Percentiles rank a stretch among this genome's conserved stretches.
Conservation (phyloP, 1,284 basidiomycete genomes). For the Microstroma glucosiphilum region DNA sequence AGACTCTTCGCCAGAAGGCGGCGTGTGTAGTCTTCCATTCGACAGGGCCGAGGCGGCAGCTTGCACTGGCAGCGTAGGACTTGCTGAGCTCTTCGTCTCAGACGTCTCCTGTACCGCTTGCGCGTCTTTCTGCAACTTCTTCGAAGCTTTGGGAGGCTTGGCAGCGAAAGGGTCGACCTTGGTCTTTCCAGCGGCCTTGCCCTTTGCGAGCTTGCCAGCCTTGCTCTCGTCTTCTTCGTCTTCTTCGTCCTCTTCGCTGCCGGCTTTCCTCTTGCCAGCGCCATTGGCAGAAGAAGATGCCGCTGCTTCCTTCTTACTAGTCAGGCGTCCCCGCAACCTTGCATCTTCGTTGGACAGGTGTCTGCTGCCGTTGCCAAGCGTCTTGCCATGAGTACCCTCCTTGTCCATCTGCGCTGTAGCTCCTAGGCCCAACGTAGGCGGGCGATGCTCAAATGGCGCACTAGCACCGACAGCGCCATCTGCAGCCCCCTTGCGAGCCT, state of each 20-base stretch:
- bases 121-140: constrained; percentile 3
- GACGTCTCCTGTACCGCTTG: constrained; percentile 4
- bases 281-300: background rate
- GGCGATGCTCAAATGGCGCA: constrained; percentile 16
- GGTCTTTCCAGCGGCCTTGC: background rate
- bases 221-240: constrained; percentile 23
- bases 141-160: background rate
- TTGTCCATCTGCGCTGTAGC: constrained; percentile 20
- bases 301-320: constrained; percentile 17
- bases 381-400: background rate
- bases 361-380: no score
- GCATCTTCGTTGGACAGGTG: background rate
- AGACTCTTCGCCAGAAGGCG: background rate
- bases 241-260: constrained; percentile 2
- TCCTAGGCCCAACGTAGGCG: constrained; percentile 36
- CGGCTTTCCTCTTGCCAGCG: background rate
- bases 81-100: background rate
- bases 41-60: background rate
- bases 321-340: constrained; percentile 10
- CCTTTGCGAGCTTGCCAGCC: background rate
- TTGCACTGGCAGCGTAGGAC: background rate
- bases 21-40: background rate
- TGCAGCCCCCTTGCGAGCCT: no score
- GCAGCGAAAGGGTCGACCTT: constrained; percentile 3
- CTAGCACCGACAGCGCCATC: background rate